phyloP scores from a whole-genome alignment of 148 eudicot genomes.

The Nepenthes mirabilis region DNA sequence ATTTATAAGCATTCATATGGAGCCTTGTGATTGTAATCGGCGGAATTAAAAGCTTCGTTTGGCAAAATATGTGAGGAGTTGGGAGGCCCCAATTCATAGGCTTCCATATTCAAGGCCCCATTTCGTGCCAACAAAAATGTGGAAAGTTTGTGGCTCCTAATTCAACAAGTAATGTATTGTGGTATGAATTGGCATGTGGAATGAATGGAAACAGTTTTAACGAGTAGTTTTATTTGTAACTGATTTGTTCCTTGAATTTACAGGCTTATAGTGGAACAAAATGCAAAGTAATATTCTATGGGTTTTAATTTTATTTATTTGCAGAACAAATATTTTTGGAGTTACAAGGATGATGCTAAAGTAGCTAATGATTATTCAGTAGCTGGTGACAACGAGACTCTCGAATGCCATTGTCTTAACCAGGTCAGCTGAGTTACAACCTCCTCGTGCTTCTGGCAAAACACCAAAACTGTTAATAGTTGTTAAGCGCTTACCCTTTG shows the following conservation, averaged over 20 bases:
- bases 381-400: conserved; percentile 40
- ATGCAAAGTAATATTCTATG: background rate
- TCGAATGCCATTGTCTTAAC: conserved; percentile 44
- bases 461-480: background rate
- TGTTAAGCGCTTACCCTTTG: background rate
- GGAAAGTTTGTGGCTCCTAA: too few relatives aligned
- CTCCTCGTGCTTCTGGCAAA: background rate
- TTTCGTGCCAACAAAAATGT: too few relatives aligned
- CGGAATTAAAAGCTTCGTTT: too few relatives aligned
- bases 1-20: too few relatives aligned
- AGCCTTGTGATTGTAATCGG: too few relatives aligned
- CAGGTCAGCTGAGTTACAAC: conserved; percentile 31
- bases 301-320: background rate
- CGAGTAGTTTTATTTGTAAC: too few relatives aligned
- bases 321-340: conserved; percentile 53
- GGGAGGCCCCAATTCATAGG: too few relatives aligned
- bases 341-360: conserved; percentile 45
- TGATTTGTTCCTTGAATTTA: background rate
- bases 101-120: too few relatives aligned
- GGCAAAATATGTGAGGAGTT: too few relatives aligned
- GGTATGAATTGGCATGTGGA: too few relatives aligned
- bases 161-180: too few relatives aligned
- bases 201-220: too few relatives aligned
- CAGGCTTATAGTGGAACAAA: background rate
- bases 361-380: conserved; percentile 37